Conservation (phyloP, 2,329 filamentous ascomycete genomes). For the Thelonectria discophora region DNA sequence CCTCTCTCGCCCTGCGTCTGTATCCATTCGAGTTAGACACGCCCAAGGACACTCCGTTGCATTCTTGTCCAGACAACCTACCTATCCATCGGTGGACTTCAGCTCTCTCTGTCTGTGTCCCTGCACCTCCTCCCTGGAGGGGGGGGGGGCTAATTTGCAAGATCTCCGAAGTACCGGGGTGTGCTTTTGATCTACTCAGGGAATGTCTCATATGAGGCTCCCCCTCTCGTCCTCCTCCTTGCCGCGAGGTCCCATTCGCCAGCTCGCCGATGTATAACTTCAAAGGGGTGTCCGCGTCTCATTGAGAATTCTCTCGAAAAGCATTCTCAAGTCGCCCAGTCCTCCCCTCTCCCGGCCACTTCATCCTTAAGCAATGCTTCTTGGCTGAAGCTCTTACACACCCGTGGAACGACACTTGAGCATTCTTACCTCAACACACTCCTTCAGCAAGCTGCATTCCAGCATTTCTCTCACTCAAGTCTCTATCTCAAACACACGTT, state of each 20-base stretch:
- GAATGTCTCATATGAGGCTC: constrained; percentile 48
- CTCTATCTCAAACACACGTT: not conserved
- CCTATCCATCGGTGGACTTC: not conserved
- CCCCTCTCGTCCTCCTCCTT: constrained; percentile 10
- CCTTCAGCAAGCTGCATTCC: constrained; percentile 20
- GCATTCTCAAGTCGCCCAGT: constrained; percentile 45
- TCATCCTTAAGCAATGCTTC: constrained; percentile 29
- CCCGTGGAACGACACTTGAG: constrained; percentile 30
- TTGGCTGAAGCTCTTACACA: constrained; percentile 26
- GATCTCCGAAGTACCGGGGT: constrained; percentile 38
- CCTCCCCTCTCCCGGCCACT: too few relatives aligned
- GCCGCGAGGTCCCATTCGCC: constrained; percentile 48
- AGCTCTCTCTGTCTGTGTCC: constrained; percentile 39
- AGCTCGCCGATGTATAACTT: constrained; percentile 52
- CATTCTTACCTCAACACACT: constrained; percentile 27
- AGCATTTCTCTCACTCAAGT: constrained; percentile 7
- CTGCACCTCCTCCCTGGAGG: constrained; percentile 47
- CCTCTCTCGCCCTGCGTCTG: constrained; percentile 43
- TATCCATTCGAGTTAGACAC: constrained; percentile 40
- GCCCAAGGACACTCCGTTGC: constrained; percentile 29
- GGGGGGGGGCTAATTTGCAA: constrained; percentile 41
- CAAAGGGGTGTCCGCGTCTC: constrained; percentile 47
- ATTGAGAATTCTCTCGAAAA: constrained; percentile 40
- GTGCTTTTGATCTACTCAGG: constrained; percentile 45
- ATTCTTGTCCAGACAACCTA: too few relatives aligned